These are phyloP conservation scores for Geotrichum histeridarum DNA, from an alignment of 1,139 yeast species.

Conservation along the genomic window DNA sequence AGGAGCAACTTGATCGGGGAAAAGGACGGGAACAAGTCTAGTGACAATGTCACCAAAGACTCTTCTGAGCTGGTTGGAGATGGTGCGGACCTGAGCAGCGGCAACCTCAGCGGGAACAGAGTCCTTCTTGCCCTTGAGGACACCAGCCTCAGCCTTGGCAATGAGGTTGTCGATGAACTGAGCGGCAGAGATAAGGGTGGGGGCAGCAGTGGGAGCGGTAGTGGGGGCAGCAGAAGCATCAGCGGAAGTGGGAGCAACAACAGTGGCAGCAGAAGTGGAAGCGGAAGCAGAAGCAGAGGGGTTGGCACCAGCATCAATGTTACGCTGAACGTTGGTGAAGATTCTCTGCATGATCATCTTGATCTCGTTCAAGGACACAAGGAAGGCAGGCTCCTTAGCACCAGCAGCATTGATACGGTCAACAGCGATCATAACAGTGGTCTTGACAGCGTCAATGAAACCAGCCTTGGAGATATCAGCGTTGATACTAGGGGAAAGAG, in stretches of 20 bases:
- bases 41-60: no score
- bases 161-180: conserved; percentile 3
- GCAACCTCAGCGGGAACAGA: conserved; percentile 9
- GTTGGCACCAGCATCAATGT: no score
- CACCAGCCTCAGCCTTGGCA: neutral
- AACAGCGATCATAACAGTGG: neutral
- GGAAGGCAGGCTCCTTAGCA: no score
- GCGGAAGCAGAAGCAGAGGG: no score
- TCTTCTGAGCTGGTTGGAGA: conserved; percentile 9
- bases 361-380: no score
- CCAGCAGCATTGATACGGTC: no score
- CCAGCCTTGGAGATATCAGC: conserved; percentile 7
- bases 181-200: neutral
- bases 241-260: neutral
- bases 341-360: no score
- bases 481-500: conserved; percentile 7
- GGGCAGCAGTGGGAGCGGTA: neutral
- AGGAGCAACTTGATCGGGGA: no score
- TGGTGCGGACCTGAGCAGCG: conserved; percentile 9
- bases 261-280: conserved; percentile 4
- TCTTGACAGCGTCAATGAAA: neutral
- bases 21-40: no score
- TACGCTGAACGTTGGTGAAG: no score
- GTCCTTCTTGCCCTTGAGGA: neutral
- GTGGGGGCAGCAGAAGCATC: neutral